Evolutionary conservation across 2,329 filamentous ascomycete species (phyloP).

Genomic region (Botryotinia convoluta): DNA sequence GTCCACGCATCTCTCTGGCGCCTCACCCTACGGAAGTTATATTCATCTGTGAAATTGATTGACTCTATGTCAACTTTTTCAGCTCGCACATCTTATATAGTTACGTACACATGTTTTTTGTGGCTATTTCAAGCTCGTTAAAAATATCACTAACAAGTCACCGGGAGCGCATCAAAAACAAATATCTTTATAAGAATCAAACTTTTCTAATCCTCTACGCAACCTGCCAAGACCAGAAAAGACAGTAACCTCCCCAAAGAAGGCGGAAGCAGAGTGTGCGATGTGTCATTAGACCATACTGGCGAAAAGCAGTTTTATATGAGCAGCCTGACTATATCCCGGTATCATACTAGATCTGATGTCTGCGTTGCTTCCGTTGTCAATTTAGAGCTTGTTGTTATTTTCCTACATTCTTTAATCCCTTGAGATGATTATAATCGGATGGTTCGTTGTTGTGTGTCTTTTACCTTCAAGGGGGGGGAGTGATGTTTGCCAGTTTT

Average conservation of each 20-base stretch:
- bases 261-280: background rate
- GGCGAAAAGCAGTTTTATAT: rapidly evolving
- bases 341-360: background rate
- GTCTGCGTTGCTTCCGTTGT: rapidly evolving
- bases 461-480: background rate
- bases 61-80: rapidly evolving
- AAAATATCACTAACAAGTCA: too few species aligned
- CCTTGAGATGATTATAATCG: rapidly evolving
- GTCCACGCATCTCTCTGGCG: too few species aligned
- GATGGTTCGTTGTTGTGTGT: rapidly evolving
- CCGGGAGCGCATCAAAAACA: rapidly evolving
- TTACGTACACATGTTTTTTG: background rate
- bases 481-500: background rate
- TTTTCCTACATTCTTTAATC: rapidly evolving
- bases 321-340: rapidly evolving
- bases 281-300: background rate
- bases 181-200: background rate
- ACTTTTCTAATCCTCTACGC: background rate
- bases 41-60: background rate
- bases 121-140: background rate
- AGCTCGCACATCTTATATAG: background rate
- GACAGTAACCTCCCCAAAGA: background rate
- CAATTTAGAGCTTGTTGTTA: background rate
- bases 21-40: too few species aligned
- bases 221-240: rapidly evolving